phyloP scores from a whole-genome alignment of 495 filamentous ascomycete genomes.

The Penicillium alfredii region DNA sequence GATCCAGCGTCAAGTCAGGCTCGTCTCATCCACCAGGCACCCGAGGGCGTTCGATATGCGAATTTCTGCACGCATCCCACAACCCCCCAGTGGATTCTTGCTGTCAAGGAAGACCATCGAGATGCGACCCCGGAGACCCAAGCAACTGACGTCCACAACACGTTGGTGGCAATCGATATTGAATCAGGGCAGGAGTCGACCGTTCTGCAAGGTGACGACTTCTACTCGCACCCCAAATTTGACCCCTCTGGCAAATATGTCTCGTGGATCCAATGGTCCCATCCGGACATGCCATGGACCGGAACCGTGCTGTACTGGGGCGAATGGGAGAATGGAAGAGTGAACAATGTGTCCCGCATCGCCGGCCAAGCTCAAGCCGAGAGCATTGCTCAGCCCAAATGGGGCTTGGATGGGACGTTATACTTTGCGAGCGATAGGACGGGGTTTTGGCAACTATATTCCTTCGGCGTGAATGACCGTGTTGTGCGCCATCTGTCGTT shows the following conservation, averaged over 20 bases:
- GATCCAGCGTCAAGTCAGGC: constrained; percentile 21
- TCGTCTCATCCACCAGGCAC: constrained; percentile 11
- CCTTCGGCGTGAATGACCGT: constrained; percentile 11
- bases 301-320: constrained; percentile 37
- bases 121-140: constrained; percentile 27
- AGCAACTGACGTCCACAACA: constrained; percentile 22
- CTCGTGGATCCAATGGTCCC: constrained; percentile 46
- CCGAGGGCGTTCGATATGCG: constrained; percentile 31
- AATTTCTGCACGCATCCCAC: constrained; percentile 32
- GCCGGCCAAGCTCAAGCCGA: constrained; percentile 27
- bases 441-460: constrained; percentile 40
- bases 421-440: constrained; percentile 38
- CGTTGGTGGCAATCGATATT: constrained; percentile 20
- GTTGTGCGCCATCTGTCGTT: constrained; percentile 9
- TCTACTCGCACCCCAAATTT: constrained; percentile 45
- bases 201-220: constrained; percentile 37
- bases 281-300: constrained; percentile 47
- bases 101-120: constrained; percentile 43
- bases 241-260: constrained; percentile 36
- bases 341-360: constrained; percentile 16
- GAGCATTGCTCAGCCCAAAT: constrained; percentile 41
- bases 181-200: constrained; percentile 10
- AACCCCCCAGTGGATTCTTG: constrained; percentile 31
- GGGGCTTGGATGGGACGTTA: constrained; percentile 37
- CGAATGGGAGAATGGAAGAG: constrained; percentile 24